Evolutionary conservation across 1,139 yeast species (phyloP), one percentile per base, ranked within the genome.

Genomic region (Pichia sp.): DNA sequence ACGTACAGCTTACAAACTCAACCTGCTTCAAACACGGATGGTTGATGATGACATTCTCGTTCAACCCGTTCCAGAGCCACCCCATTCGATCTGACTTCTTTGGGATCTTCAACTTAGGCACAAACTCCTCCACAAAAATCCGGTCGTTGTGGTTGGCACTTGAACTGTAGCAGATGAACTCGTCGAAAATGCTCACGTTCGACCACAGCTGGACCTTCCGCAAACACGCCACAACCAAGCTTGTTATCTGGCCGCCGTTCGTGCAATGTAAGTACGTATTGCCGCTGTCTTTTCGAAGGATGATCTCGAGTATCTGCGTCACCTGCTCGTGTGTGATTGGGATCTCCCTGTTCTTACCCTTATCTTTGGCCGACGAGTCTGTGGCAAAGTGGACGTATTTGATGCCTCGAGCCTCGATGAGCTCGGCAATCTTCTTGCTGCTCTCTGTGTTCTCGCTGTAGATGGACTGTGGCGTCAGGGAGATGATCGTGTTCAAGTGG

Each of bases 131-230:
- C 29, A 93, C 90, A 67, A 92, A 93, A 53, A 75, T 77, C 58
- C 96, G 75, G 65, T 92, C 98, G 58, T 88, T 87, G 31, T 88
- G 81, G 45, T 91, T 91, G 48, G 89, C 84, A 52, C 84, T 85
- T n/a, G 88, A 83, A 6, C 92, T 81, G 67, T 81, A 91, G 58
- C 84, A 82, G 49, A 87, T 77, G 64, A 88, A 92, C 69, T 93
- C 99, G 61, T 86, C 90, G 63, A 87, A 83, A 16, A 93, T 90
- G 0, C 97, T 85, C 7, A 91, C 90, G 17, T 89, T 81, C 9
- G 95, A 85, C 99, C 99, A 93, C 64, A 87, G 84, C 45, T 90
- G 88, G 40, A 88, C 73, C 64, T 88, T 88, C 36, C 99, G 73
- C 46, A 91, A 73, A 67, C 97, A 90, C 7, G 97, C 97, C 41